These are phyloP conservation scores for Xerocomellus dryophilus DNA, from an alignment of 768 basidiomycete genomes.

Conservation along the genomic window DNA sequence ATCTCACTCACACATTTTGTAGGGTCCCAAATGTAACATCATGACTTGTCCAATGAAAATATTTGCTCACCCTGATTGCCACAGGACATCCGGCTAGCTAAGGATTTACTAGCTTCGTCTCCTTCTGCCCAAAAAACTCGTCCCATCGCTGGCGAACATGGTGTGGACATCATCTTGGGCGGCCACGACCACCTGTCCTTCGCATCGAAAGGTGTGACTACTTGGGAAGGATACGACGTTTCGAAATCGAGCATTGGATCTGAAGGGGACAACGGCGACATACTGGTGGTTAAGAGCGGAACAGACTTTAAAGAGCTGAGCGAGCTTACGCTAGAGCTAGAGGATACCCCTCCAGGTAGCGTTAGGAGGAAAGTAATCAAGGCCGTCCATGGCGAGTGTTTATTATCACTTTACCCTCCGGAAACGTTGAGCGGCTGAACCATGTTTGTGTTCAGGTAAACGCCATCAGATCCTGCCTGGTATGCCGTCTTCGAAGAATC, in stretches of 20 bases:
- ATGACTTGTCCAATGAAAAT: neutral
- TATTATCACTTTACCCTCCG: neutral
- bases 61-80: conserved; percentile 6
- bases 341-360: conserved; percentile 56
- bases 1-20: conserved; percentile 3
- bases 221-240: conserved; percentile 66
- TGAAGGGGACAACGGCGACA: conserved; percentile 68
- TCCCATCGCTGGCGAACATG: conserved; percentile 55
- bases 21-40: conserved; percentile 32
- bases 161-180: conserved; percentile 80
- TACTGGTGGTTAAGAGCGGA: conserved; percentile 80
- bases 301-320: conserved; percentile 88
- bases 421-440: neutral
- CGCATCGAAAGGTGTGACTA: conserved; percentile 58
- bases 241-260: conserved; percentile 55
- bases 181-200: conserved; percentile 90
- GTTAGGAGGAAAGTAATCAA: conserved; percentile 64
- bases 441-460: conserved; percentile 47
- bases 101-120: conserved; percentile 57
- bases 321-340: conserved; percentile 63
- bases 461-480: conserved; percentile 60
- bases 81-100: conserved; percentile 72
- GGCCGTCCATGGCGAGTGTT: conserved; percentile 51
- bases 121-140: conserved; percentile 46
- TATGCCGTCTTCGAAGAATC: conserved; percentile 50